phyloP scores from a whole-genome alignment of 768 basidiomycete species.

The Russula sp. region DNA sequence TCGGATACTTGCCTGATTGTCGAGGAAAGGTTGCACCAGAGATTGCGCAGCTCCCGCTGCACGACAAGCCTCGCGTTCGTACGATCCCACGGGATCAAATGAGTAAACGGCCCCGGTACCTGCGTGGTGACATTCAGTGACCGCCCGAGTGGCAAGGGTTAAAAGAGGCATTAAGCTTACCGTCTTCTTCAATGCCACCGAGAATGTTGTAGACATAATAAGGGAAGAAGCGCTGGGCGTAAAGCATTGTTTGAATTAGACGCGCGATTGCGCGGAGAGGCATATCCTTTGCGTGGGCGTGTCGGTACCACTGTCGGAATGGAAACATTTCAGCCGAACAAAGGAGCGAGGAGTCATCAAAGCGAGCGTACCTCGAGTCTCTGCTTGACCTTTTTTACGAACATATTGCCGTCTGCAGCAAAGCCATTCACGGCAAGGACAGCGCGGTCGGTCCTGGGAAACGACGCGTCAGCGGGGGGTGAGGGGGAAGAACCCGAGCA shows the following conservation, averaged over 20 bases:
- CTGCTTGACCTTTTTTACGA: conserved; percentile 94
- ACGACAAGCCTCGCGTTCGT: conserved; percentile 94
- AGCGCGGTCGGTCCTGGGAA: conserved; percentile 76
- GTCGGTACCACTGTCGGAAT: conserved; percentile 81
- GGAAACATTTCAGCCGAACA: not conserved
- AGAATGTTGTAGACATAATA: conserved; percentile 98
- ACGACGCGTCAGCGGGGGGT: conserved; percentile 7
- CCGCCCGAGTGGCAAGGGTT: conserved; percentile 8
- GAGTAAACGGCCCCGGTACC: conserved; percentile 97
- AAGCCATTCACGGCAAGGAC: conserved; percentile 96
- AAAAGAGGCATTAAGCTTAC: conserved; percentile 40
- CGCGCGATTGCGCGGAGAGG: conserved; percentile 95
- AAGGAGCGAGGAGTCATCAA: not conserved
- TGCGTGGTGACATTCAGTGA: conserved; percentile 31
- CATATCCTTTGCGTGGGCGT: conserved; percentile 97
- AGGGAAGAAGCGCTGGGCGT: conserved; percentile 94
- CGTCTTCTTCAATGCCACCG: conserved; percentile 93
- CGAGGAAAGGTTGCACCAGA: conserved; percentile 94
- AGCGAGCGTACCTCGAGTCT: conserved; percentile 73
- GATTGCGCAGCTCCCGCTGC: conserved; percentile 94
- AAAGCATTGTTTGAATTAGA: conserved; percentile 97
- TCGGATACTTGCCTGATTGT: conserved; percentile 77
- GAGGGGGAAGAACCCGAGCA: not conserved
- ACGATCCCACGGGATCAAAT: conserved; percentile 98
- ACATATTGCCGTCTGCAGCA: conserved; percentile 95